phyloP scores from a whole-genome alignment of 371 early-diverging fungal species.

The Mucor indicus region DNA sequence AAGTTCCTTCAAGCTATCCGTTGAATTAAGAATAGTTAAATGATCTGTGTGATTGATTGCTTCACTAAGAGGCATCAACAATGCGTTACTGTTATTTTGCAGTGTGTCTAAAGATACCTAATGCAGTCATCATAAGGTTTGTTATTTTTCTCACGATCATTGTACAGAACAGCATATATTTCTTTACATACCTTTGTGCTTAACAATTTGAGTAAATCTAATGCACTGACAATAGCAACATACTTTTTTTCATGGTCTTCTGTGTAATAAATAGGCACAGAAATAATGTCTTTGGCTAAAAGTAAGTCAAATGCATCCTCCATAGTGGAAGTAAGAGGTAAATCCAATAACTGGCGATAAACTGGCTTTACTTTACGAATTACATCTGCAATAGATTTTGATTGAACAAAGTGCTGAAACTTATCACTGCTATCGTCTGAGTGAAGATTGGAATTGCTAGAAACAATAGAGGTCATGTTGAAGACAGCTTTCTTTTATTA shows the following conservation, averaged over 20 bases:
- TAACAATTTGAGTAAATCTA: conserved; percentile 50
- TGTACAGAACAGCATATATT: too few species aligned
- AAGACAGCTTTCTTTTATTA: too few species aligned
- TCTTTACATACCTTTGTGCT: conserved; percentile 41
- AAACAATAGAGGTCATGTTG: conserved; percentile 24
- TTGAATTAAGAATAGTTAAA: conserved; percentile 36
- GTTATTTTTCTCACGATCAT: conserved; percentile 20
- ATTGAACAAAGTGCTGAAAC: conserved; percentile 39
- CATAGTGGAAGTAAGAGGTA: conserved; percentile 51
- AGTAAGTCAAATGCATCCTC: conserved; percentile 60
- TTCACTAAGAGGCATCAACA: conserved; percentile 35
- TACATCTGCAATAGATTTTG: conserved; percentile 48
- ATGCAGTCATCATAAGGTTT: conserved; percentile 2
- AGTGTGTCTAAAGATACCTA: conserved; percentile 23
- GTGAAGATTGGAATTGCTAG: too few species aligned
- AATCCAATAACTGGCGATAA: conserved; percentile 55
- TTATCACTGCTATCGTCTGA: neutral
- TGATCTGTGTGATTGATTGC: conserved; percentile 36
- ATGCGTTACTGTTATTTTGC: conserved; percentile 9
- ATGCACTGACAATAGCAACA: conserved; percentile 54
- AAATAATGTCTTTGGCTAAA: conserved; percentile 52
- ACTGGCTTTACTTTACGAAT: conserved; percentile 38
- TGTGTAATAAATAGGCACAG: conserved; percentile 56
- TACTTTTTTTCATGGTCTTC: conserved; percentile 37
- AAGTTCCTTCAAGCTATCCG: conserved; percentile 32